Evolutionary conservation across 805 yeast genomes (phyloP), one percentile per base, ranked within the genome.

Genomic region (Scheffersomyces spartinae): DNA sequence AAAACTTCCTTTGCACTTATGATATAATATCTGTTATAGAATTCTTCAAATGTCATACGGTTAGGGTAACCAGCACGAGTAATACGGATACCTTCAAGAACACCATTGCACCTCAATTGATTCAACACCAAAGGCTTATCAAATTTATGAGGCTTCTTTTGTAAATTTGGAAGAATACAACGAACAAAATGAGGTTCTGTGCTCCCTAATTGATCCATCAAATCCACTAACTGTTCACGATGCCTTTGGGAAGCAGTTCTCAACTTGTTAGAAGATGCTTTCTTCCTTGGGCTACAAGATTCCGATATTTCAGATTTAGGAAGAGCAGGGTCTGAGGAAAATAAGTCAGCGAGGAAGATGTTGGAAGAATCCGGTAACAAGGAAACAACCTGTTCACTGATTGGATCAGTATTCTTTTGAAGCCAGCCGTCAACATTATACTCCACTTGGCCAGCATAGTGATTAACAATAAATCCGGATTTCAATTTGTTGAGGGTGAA

Each of bases 51-150:
- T 15, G 75, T 71, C 45, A 88, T 72, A 36, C 95, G 70, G 50
- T 91, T 91, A 4, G 99, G 99, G 49, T 79, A 91, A 2, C 99
- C 99, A 6, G 95, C 84, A 36, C 99, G 69, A 0, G 97, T 95
- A 32, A 91, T 91, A 50, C 98, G 68, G 16, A 91, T 91, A 33
- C 99, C 99, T 61, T 91, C 99, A 26, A 91, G 56, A 9, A 91
- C 99, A 68, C 99, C 99, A 45, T 91, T 91, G 45, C 97, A 91
- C 35, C 95, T 65, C 34, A 91, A 61, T 53, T 91, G 99, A 26
- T 81, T 88, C 23, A 91, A 57, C 6, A 91, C 94, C 13, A 91
- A 55, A 16, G 54, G 55, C 38, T 78, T 83, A 40, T 83, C 84
- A 41, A 91, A 80, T 19, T 61, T 56, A 21, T 69, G 70, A 0